Evolutionary conservation across 75 land plant genomes (phyloP).

Genomic region (Larix kaempferi): DNA sequence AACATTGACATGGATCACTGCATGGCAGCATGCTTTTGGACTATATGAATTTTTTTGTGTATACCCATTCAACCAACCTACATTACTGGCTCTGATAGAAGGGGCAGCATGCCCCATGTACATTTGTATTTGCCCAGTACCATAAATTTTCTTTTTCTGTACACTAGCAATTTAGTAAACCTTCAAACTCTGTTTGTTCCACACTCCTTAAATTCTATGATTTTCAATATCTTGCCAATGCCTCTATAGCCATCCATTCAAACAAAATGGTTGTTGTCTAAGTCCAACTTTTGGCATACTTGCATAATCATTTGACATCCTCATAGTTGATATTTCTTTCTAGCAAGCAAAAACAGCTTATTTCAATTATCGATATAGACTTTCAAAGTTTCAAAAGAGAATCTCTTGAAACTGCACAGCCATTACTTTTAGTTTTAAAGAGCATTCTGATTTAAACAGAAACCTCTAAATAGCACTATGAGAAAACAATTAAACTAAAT

Average conservation of each 20-base stretch:
- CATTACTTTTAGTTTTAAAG: not conserved
- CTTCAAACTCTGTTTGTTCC: not conserved
- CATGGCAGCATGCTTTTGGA: too few relatives aligned
- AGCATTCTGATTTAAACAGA: not conserved
- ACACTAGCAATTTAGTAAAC: not conserved
- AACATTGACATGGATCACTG: too few relatives aligned
- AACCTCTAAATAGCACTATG: not conserved
- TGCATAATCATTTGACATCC: not conserved
- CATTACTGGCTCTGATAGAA: too few relatives aligned
- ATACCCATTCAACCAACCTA: too few relatives aligned
- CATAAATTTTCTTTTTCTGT: too few relatives aligned
- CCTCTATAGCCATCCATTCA: not conserved
- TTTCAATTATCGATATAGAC: not conserved
- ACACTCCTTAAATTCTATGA: not conserved
- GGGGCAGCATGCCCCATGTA: too few relatives aligned
- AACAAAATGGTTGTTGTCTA: not conserved
- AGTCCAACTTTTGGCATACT: not conserved
- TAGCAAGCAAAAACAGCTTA: not conserved
- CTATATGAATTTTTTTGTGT: too few relatives aligned
- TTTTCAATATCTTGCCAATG: not conserved
- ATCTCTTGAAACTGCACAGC: not conserved
- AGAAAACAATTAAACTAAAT: not conserved
- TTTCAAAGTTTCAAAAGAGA: not conserved
- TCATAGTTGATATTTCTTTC: not conserved
- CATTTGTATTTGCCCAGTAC: too few relatives aligned